These are phyloP conservation scores for Aspergillus pseudonomiae DNA, from an alignment of 2,329 filamentous ascomycete genomes.

Conservation along the genomic window DNA sequence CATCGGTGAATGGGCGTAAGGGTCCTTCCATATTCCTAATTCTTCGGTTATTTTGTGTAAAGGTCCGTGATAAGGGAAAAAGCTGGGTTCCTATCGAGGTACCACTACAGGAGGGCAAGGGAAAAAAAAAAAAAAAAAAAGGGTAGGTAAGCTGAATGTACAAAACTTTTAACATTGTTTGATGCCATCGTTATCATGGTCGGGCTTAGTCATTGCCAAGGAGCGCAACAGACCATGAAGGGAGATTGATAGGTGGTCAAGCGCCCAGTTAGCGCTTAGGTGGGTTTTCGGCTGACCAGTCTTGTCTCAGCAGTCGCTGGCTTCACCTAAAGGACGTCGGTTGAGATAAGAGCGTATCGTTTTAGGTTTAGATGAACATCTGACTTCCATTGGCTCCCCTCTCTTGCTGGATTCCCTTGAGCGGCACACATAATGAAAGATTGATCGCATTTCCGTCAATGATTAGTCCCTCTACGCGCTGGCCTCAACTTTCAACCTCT, in stretches of 20 bases:
- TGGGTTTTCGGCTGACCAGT: too few relatives aligned
- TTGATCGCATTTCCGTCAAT: conserved; percentile 2
- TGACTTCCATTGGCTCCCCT: conserved; percentile 4
- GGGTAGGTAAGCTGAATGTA: too few relatives aligned
- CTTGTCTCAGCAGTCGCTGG: too few relatives aligned
- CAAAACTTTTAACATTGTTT: too few relatives aligned
- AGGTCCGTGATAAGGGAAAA: not conserved
- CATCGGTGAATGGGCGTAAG: conserved; percentile 8
- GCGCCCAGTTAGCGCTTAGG: too few relatives aligned
- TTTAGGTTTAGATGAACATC: conserved; percentile 1
- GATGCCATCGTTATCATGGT: not conserved
- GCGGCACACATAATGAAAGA: not conserved
- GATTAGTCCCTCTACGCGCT: conserved; percentile 6
- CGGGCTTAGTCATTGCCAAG: not conserved
- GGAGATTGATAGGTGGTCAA: too few relatives aligned
- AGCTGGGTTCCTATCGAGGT: not conserved
- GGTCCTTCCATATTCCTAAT: not conserved
- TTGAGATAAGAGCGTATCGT: not conserved
- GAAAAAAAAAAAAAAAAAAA: too few relatives aligned
- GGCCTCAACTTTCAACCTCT: conserved; percentile 1
- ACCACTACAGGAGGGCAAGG: not conserved
- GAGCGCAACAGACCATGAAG: too few relatives aligned
- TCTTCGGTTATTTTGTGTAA: not conserved
- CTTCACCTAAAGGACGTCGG: not conserved
- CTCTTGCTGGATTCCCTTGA: not conserved